phyloP scores from a whole-genome alignment of 2,329 filamentous ascomycete genomes.

The Fusarium sublunatum region DNA sequence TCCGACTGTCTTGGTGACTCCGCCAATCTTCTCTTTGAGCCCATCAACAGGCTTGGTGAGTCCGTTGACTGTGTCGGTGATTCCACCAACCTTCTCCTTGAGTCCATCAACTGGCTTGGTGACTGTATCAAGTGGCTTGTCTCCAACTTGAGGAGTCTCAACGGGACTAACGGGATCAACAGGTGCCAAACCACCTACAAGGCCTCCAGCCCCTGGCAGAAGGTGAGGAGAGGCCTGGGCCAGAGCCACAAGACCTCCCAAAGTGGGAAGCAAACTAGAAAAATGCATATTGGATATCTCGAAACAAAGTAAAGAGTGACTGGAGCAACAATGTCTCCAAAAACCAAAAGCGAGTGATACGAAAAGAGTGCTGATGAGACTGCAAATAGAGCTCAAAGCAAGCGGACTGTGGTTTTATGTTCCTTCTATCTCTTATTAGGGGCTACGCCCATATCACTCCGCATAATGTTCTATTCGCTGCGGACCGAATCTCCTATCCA shows the following conservation, averaged over 20 bases:
- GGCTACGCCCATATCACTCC: not conserved
- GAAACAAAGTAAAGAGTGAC: slow-evolving; percentile 39
- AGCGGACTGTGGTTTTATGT: slow-evolving; percentile 12
- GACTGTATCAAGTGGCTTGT: not conserved
- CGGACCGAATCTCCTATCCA: slow-evolving; percentile 8
- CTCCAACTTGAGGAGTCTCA: not conserved
- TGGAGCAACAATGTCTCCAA: slow-evolving; percentile 34
- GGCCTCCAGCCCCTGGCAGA: slow-evolving; percentile 7
- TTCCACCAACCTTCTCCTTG: too few species aligned
- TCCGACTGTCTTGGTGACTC: too few species aligned
- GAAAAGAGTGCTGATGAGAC: slow-evolving; percentile 25
- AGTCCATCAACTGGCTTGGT: too few species aligned
- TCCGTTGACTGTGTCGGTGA: too few species aligned
- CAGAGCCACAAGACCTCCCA: slow-evolving; percentile 36
- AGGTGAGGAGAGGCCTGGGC: slow-evolving; percentile 37
- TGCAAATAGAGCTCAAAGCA: slow-evolving; percentile 3
- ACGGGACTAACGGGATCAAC: too few species aligned
- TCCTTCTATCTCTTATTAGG: not conserved
- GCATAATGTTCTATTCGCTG: slow-evolving; percentile 1
- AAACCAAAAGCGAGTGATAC: slow-evolving; percentile 34
- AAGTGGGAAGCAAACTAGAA: slow-evolving; percentile 27
- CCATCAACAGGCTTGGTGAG: too few species aligned
- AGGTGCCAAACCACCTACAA: not conserved
- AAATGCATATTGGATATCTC: slow-evolving; percentile 26
- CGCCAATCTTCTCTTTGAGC: too few species aligned